phyloP scores from a whole-genome alignment of 164 flowering plant species.

The Protea cynaroides region DNA sequence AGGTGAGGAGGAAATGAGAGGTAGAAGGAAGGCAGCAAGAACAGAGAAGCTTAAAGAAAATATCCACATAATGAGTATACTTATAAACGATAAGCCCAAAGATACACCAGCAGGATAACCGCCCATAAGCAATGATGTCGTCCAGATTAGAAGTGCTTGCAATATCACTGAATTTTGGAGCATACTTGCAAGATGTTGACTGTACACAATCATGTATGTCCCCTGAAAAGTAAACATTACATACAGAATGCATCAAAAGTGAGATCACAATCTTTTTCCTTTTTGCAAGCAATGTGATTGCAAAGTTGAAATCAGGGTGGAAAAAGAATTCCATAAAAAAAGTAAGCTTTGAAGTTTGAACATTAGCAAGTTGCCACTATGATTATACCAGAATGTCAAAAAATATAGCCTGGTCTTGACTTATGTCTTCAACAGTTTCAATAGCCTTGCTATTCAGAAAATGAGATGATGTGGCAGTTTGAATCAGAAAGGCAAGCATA shows the following conservation, averaged over 20 bases:
- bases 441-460: constrained; percentile 33
- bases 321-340: not conserved
- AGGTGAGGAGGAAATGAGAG: constrained; percentile 57
- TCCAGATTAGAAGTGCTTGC: constrained; percentile 74
- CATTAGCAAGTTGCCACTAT: not conserved
- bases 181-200: constrained; percentile 65
- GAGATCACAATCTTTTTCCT: not conserved
- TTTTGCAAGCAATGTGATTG: not conserved
- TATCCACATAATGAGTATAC: constrained; percentile 70
- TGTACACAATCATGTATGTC: constrained; percentile 68
- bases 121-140: constrained; percentile 70
- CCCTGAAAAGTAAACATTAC: constrained; percentile 49
- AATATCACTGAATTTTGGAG: constrained; percentile 73
- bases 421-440: constrained; percentile 24
- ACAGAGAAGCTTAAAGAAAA: constrained; percentile 59
- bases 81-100: constrained; percentile 55
- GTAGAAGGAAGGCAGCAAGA: constrained; percentile 58
- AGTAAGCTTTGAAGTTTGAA: not conserved
- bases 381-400: constrained; percentile 79
- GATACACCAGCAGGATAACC: constrained; percentile 65
- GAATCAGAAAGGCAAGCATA: constrained; percentile 85
- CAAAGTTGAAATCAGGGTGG: not conserved
- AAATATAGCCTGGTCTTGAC: constrained; percentile 45
- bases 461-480: constrained; percentile 51
- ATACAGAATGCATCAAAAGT: constrained; percentile 4